Percentiles rank a stretch among this genome's conserved stretches.
Evolutionary conservation across 1,284 basidiomycete genomes (phyloP).

Genomic region (Hortiboletus rubellus): DNA sequence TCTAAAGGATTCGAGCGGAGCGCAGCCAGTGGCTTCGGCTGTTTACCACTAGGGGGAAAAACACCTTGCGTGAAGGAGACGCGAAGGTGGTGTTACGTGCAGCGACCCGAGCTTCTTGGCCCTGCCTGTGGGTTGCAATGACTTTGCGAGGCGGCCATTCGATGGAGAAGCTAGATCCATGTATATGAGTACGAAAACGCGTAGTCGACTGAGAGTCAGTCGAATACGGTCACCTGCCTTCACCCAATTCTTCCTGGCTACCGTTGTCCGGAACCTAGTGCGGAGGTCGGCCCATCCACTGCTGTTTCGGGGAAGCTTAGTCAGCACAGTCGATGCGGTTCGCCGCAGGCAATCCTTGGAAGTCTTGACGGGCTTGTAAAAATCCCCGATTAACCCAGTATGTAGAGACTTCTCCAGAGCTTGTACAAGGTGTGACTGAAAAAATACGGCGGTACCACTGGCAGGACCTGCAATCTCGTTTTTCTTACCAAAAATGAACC

Average conservation of each 20-base stretch:
- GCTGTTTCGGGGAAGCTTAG: no score
- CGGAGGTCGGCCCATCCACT: background rate
- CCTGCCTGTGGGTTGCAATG: constrained; percentile 34
- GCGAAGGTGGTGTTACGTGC: constrained; percentile 33
- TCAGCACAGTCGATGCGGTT: no score
- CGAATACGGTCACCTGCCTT: constrained; percentile 18
- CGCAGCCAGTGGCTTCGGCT: constrained; percentile 2
- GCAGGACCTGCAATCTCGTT: no score
- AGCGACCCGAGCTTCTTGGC: constrained; percentile 33
- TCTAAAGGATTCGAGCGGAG: constrained; percentile 34
- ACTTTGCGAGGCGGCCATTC: constrained; percentile 40
- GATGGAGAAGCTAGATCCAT: constrained; percentile 29
- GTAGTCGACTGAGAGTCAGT: background rate
- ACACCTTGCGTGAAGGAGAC: constrained; percentile 28
- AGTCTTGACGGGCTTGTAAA: no score
- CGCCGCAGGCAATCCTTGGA: no score
- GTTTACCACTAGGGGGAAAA: constrained; percentile 29
- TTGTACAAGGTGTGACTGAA: no score
- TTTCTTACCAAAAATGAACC: no score
- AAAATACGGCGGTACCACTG: no score
- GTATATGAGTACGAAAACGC: background rate
- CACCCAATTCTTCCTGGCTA: constrained; percentile 12
- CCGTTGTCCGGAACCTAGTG: constrained; percentile 1
- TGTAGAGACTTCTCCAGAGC: no score
- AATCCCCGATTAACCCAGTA: no score